Evolutionary conservation across 2,329 filamentous ascomycete genomes (phyloP), one percentile per base, ranked within the genome.

Genomic region (Xylaria sp.): DNA sequence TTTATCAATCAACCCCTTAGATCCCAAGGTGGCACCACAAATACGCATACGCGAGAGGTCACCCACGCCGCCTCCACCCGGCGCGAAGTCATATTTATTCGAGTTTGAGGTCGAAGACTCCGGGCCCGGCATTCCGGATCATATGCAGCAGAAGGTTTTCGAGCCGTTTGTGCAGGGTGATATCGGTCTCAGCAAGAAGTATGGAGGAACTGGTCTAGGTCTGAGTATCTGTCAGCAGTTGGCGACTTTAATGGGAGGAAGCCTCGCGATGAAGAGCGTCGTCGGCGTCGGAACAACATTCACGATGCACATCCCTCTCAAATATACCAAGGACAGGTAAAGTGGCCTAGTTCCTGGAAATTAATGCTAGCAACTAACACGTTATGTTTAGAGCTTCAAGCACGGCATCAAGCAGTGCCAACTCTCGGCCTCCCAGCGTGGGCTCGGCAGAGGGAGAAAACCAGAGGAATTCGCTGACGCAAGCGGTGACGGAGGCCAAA

Each of bases 131-230:
- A 96, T 96, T 51, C 85, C 91, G 0, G 82, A 86, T 6, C 76
- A 88, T 59, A 83, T 95, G 71, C 91, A 92, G 63, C 79, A 90
- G 52, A 87, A 87, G 62, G 91, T 97, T 8, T 97, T 97, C 68
- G 92, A 96, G 70, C 92, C 92, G 0, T 97, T 97, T 67, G 90
- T 96, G 0, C 92, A 97, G 71, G 92, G 90, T n/a, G 92, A 96
- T 67, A 76, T 94, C 1, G 90, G 91, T 1, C 75, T 97, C 16
- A 95, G 89, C 75, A 95, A 91, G 71, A 94, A 94, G 66, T 95
- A 88, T 67, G 91, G 91, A 17, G 92, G 92, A 16, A 96, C 92
- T 1, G 92, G 92, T 3, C 76, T 96, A 1, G 92, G 92, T 1
- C 72, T 97, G 50, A 93, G 89, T 66, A 97, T 97, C 64, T 96